Conservation (phyloP, 305 asterid genomes). For the Fraxinus nigra region DNA sequence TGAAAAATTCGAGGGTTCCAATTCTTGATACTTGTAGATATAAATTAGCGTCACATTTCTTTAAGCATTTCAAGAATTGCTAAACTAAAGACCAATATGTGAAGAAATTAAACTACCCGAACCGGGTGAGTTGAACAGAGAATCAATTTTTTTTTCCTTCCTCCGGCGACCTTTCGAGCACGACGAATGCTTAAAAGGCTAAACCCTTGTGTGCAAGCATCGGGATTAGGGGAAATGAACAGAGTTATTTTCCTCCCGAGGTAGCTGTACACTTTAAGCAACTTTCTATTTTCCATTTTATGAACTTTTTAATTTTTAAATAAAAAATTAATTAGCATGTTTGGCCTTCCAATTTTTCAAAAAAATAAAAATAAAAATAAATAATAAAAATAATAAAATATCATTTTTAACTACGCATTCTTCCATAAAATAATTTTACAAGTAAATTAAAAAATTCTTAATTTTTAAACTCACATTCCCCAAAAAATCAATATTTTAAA, state of each 20-base stretch:
- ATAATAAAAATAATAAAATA: too few species aligned
- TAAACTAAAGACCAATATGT: neutral
- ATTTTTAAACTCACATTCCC: too few species aligned
- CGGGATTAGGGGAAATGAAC: neutral
- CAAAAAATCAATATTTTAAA: too few species aligned
- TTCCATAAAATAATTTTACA: too few species aligned
- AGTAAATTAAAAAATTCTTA: too few species aligned
- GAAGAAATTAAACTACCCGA: slow-evolving; percentile 14
- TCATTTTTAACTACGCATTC: too few species aligned
- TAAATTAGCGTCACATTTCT: neutral
- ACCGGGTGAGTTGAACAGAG: neutral
- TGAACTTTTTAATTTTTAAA: too few species aligned
- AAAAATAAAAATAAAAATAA: too few species aligned
- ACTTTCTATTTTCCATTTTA: neutral
- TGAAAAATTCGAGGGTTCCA: neutral
- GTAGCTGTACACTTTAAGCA: neutral
- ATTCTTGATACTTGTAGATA: neutral
- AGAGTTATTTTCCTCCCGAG: neutral
- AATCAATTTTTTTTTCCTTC: neutral
- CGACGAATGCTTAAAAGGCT: slow-evolving; percentile 3
- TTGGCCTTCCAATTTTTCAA: too few species aligned
- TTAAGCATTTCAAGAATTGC: neutral
- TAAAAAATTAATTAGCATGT: too few species aligned
- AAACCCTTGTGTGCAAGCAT: slow-evolving; percentile 4
- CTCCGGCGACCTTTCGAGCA: neutral